These are phyloP conservation scores for Thelonectria olida DNA, from an alignment of 2,329 filamentous ascomycete species.

Conservation along the genomic window DNA sequence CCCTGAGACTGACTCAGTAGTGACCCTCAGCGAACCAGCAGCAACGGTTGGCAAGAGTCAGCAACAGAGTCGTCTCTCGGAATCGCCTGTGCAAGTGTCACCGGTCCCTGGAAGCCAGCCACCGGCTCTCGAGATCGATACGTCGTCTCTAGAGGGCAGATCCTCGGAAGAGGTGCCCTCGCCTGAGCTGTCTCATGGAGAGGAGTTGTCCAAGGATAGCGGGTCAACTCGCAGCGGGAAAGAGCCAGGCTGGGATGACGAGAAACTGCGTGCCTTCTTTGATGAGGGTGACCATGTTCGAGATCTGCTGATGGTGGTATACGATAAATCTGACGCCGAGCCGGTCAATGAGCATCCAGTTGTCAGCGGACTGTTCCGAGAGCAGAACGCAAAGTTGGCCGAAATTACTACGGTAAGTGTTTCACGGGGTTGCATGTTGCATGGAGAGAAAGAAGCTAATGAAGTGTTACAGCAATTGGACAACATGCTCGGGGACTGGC, in stretches of 20 bases:
- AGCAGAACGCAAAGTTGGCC: constrained; percentile 85
- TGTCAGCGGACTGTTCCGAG: constrained; percentile 80
- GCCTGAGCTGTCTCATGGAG: constrained; percentile 64
- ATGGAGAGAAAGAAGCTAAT: constrained; percentile 24
- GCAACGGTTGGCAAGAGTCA: constrained; percentile 37
- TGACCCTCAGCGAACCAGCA: constrained; percentile 45
- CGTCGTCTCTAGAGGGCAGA: constrained; percentile 73
- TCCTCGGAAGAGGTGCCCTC: constrained; percentile 73
- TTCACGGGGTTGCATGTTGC: not conserved
- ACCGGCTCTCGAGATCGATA: constrained; percentile 75
- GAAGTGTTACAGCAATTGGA: constrained; percentile 74
- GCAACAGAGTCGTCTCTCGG: constrained; percentile 62
- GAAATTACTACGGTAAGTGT: constrained; percentile 80
- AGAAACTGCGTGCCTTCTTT: constrained; percentile 86
- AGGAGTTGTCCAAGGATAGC: constrained; percentile 48
- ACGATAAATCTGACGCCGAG: constrained; percentile 86
- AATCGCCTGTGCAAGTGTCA: constrained; percentile 80
- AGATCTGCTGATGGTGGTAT: constrained; percentile 89
- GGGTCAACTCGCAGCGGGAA: constrained; percentile 48
- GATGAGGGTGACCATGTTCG: constrained; percentile 89
- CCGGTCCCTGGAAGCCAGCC: constrained; percentile 63
- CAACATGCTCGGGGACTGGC: constrained; percentile 83
- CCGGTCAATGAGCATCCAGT: constrained; percentile 88
- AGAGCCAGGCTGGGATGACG: constrained; percentile 81
- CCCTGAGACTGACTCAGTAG: constrained; percentile 50